These are phyloP conservation scores for Aureobasidium uvarum DNA, from an alignment of 2,329 filamentous ascomycete genomes.

Conservation along the genomic window DNA sequence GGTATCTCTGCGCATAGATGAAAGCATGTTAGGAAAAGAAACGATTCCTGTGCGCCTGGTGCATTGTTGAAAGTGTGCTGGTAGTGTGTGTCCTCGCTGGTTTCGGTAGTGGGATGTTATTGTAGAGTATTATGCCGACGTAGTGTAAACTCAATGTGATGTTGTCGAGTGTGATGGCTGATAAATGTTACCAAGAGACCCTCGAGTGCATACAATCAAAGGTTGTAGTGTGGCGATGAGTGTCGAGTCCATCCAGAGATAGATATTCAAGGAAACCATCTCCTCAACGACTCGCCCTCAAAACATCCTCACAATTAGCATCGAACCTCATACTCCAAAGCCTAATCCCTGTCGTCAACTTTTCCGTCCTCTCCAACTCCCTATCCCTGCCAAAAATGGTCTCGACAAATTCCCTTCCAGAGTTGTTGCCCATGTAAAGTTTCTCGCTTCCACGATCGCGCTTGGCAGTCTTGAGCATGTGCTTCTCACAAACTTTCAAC, in stretches of 20 bases:
- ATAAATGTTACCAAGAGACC: too few species aligned
- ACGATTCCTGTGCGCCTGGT: not conserved
- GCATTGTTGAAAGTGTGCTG: not conserved
- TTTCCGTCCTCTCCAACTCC: slow-evolving; percentile 85
- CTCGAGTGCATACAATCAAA: too few species aligned
- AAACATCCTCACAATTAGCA: slow-evolving; percentile 89
- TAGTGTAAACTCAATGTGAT: too few species aligned
- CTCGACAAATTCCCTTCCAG: slow-evolving; percentile 92
- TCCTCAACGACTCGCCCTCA: slow-evolving; percentile 41
- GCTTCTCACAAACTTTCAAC: slow-evolving; percentile 86
- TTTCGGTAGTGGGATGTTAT: not conserved
- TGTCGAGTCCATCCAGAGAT: too few species aligned
- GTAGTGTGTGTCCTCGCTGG: not conserved
- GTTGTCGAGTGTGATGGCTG: too few species aligned
- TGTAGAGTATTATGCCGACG: not conserved
- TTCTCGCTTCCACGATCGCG: slow-evolving; percentile 62
- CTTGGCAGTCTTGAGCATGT: slow-evolving; percentile 90
- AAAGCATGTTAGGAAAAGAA: not conserved
- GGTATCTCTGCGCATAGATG: not conserved
- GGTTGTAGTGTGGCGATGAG: too few species aligned
- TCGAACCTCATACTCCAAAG: slow-evolving; percentile 94
- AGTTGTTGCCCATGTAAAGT: slow-evolving; percentile 81
- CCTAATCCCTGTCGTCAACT: slow-evolving; percentile 83
- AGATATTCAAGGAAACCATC: too few species aligned
- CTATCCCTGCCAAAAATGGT: slow-evolving; percentile 91